Percentiles rank a stretch among this genome's conserved stretches.
Conservation (phyloP, 2,329 filamentous ascomycete species). For the Ophiostoma ulmi region DNA sequence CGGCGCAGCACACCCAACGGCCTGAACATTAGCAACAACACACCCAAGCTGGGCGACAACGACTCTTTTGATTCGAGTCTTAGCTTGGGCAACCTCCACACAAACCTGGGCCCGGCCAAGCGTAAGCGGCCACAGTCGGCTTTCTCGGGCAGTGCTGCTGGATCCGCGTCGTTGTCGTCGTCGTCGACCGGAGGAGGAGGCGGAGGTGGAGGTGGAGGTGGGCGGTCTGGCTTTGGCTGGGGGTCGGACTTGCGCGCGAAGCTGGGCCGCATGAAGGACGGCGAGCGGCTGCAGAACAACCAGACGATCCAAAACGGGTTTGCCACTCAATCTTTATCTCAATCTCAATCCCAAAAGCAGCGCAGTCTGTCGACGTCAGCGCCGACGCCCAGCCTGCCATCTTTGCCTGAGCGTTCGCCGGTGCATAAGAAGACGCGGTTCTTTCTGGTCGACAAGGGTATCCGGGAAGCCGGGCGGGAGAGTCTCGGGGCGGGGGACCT, state of each 20-base stretch:
- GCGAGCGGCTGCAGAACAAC: conserved; percentile 37
- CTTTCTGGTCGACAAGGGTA: conserved; percentile 69
- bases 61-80: conserved; percentile 24
- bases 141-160: conserved; percentile 29
- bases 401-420: conserved; percentile 38
- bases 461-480: conserved; percentile 69
- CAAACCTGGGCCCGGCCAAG: conserved; percentile 52
- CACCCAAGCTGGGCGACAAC: conserved; percentile 39
- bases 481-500: conserved; percentile 51
- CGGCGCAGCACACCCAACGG: conserved; percentile 23
- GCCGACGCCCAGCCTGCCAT: neutral
- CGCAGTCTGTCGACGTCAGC: neutral
- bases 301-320: conserved; percentile 21
- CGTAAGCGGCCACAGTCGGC: conserved; percentile 54
- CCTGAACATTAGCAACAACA: conserved; percentile 24
- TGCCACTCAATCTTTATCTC: neutral
- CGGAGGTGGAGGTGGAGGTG: conserved; percentile 24
- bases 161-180: conserved; percentile 6
- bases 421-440: conserved; percentile 73
- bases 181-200: conserved; percentile 16
- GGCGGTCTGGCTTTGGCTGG: conserved; percentile 48
- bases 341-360: neutral
- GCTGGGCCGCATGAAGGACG: conserved; percentile 57
- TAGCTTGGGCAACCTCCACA: conserved; percentile 37
- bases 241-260: conserved; percentile 52